Base-by-base conservation (phyloP, 768 basidiomycete species). In the Naematelia aurantialba region DNA sequence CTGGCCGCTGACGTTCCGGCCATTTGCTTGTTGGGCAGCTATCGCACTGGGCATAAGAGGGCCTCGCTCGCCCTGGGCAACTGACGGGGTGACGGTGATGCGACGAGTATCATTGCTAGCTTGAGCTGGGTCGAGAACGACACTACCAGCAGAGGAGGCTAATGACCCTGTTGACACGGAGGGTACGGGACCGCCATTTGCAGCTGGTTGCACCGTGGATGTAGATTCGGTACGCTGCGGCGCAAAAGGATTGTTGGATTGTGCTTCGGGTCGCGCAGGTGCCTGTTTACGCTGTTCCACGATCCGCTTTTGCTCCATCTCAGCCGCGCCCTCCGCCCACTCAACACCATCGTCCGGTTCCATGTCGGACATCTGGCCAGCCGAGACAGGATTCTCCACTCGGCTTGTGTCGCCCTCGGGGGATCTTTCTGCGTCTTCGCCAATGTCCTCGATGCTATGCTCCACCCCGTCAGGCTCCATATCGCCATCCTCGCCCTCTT, bases 281-380 rank as follows among this genome's bases (percentile, higher is more conserved):
- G 45, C 46, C 24, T 58, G 59, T 24, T 65, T 61, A 25, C 62
- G 62, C 12, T 67, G 61, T 11, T 64, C 65, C 49, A 69, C 53
- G 27, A 62, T 49, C 30, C 63, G 52, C 45, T 55, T 47, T 45
- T 70, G 68, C 55, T 81, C 82, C 62, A 81, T 81, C 45, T 81
- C 80, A 54, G 83, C 84, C 1, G 83, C 85, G 11, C 81, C 82
- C 34, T 90, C 88, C 49, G 91, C 90, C 91, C 92, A 93, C 60
- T 83, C 82, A 84, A 93, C 89, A 1, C 86, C 87, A 68, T 92
- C 91, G 60, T 91, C 89, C 27, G 72, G 71, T 52, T 73, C 73
- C 66, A 79, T 79, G 50, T 81, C 80, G 8, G 34, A 39, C 17
- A 39, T 17, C 17, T 39, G 34, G 8, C 34, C 34, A 17, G 34